A percentile compares a stretch with the other conserved stretches of the same genome.
phyloP scores from a whole-genome alignment of 306 rosid genomes.

The Cucurbita pepo region DNA sequence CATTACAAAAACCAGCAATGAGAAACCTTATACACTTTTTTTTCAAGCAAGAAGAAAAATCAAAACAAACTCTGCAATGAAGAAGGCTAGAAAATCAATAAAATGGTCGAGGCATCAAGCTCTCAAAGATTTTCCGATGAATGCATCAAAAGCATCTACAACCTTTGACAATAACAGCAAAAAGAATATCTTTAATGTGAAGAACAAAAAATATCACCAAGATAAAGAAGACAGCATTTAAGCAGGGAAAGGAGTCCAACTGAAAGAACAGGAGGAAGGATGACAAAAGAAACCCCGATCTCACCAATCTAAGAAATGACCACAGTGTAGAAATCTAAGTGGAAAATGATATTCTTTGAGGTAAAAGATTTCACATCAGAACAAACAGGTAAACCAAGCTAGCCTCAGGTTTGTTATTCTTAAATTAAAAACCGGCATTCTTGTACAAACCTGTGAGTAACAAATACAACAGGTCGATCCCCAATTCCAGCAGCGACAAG shows the following conservation, averaged over 20 bases:
- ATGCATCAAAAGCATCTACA: background rate
- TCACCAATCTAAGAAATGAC: background rate
- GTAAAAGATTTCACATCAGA: background rate
- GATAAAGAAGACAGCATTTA: background rate
- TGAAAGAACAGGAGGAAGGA: background rate
- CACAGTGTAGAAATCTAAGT: background rate
- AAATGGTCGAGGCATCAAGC: background rate
- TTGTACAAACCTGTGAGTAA: conserved; percentile 68
- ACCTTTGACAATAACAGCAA: background rate
- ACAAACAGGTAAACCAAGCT: background rate
- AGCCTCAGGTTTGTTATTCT: background rate
- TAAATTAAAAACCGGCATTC: background rate
- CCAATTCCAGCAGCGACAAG: conserved; percentile 94
- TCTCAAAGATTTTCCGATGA: background rate
- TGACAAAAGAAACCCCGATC: background rate
- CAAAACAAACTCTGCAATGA: background rate
- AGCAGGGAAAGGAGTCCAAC: background rate
- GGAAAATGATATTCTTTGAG: background rate
- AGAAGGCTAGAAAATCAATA: background rate
- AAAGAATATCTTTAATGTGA: background rate
- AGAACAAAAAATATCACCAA: background rate
- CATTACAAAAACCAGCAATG: background rate
- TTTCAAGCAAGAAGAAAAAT: background rate
- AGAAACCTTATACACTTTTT: background rate
- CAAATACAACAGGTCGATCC: conserved; percentile 79